Evolutionary conservation across 305 asterid genomes (phyloP), one percentile per base, ranked within the genome.

Genomic region (Andrographis paniculata): DNA sequence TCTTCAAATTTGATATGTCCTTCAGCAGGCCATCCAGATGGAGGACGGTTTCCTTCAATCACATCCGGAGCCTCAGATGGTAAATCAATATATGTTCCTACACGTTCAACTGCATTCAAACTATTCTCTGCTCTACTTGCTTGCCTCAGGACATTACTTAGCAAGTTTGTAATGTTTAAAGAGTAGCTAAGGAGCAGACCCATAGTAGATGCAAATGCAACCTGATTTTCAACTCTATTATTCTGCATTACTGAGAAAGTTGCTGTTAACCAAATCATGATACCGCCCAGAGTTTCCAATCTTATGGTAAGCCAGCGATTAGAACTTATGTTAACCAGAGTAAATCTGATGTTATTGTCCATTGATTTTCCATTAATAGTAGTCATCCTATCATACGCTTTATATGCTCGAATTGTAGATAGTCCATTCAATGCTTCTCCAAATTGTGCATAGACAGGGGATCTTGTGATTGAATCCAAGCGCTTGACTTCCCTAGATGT

Each of bases 401-500:
- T 86, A 60, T 83, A 86, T 30, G 96, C 99, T 55, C 96, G 95
- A 53, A 91, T 91, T 23, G 99, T 69, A 9, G 96, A 78, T 28
- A 91, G 48, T 36, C 99, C 99, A 41, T 91, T 86, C 36, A 91
- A 59, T 11, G 99, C 94, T 80, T 91, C 99, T 52, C 94, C 89
- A 59, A 91, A 91, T 67, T 91, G 96, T 28, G 99, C 99, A 61
- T 91, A 91, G 14, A 91, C 95, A 17, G 99, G 99, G 52, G 99
- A 91, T 55, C 95, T 75, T 45, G 95, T 78, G 66, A 86, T 73
- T 56, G 96, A 86, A 60, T 91, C 96, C 40, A 91, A 61, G 10
- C 99, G 96, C 64, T 91, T 91, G 49, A 86, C 94, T 76, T 91
- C 99, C 59, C 99, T 85, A 47, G 96, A 83, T 45, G 95, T 91